phyloP scores from a whole-genome alignment of 306 rosid species.

The Begonia masoniana region DNA sequence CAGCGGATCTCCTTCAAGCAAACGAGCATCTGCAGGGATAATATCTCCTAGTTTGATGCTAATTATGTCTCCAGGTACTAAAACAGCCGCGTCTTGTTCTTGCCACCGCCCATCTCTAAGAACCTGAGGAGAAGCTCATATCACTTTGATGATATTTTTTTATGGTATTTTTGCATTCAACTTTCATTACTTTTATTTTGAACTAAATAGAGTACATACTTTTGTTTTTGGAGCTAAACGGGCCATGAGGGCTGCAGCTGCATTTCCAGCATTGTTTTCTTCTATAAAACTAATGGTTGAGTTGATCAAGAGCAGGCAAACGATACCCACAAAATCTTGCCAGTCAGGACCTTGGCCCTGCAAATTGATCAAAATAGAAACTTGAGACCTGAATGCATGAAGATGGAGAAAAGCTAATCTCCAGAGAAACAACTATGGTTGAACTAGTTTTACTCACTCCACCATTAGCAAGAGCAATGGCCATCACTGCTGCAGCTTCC shows the following conservation, averaged over 20 bases:
- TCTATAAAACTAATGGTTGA: slow-evolving; percentile 87
- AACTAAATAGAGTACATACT: slow-evolving; percentile 17
- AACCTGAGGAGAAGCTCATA: slow-evolving; percentile 29
- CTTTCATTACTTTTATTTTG: too few species aligned
- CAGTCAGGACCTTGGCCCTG: slow-evolving; percentile 91
- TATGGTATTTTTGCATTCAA: too few species aligned
- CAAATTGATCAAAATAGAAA: slow-evolving; percentile 11
- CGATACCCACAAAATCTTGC: slow-evolving; percentile 82
- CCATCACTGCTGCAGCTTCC: slow-evolving; percentile 96
- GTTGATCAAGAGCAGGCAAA: slow-evolving; percentile 57
- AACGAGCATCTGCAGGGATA: slow-evolving; percentile 84
- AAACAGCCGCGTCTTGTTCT: slow-evolving; percentile 64
- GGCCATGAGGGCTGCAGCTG: slow-evolving; percentile 77
- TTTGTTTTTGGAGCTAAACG: slow-evolving; percentile 73
- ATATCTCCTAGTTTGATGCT: slow-evolving; percentile 86
- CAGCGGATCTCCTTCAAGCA: slow-evolving; percentile 76
- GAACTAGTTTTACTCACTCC: slow-evolving; percentile 44
- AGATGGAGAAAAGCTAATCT: neutral
- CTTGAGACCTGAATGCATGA: slow-evolving; percentile 1
- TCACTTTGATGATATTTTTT: too few species aligned
- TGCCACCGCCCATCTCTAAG: slow-evolving; percentile 79
- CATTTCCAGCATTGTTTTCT: slow-evolving; percentile 84
- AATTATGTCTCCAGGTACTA: slow-evolving; percentile 82
- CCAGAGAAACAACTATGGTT: neutral
- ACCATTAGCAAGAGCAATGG: slow-evolving; percentile 75